Percentiles rank a stretch among this genome's conserved stretches.
Conservation (phyloP, 108 stramenopile species). For the Chaetoceros muelleri region DNA sequence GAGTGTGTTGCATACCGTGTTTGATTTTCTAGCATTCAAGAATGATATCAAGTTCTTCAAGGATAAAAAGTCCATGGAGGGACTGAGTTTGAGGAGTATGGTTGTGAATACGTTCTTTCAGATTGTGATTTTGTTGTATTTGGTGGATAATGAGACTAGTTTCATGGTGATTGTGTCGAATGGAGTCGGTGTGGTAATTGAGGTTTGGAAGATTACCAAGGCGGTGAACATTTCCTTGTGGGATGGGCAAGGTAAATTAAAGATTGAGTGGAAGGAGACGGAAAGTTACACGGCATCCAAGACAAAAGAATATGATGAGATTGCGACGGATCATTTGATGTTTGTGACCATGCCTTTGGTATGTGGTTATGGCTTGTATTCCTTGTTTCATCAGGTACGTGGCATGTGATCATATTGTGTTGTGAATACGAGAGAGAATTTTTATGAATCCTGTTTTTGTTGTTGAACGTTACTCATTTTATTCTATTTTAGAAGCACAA, state of each 20-base stretch:
- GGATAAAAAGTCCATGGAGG: slow-evolving; percentile 64
- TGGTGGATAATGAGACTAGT: slow-evolving; percentile 68
- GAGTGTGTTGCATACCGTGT: slow-evolving; percentile 57
- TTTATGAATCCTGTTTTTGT: no score
- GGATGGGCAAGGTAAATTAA: slow-evolving; percentile 13
- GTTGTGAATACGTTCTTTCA: slow-evolving; percentile 64
- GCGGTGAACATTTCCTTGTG: slow-evolving; percentile 32
- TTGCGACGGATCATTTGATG: slow-evolving; percentile 43
- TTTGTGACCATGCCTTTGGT: slow-evolving; percentile 65
- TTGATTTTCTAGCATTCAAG: slow-evolving; percentile 79
- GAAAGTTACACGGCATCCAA: slow-evolving; percentile 31
- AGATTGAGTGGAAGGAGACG: slow-evolving; percentile 45
- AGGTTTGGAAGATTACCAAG: slow-evolving; percentile 63
- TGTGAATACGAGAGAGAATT: no score
- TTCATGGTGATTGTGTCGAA: slow-evolving; percentile 58
- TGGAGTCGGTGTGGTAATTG: slow-evolving; percentile 61
- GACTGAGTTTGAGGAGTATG: slow-evolving; percentile 55
- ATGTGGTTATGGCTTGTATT: slow-evolving; percentile 53
- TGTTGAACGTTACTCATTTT: no score
- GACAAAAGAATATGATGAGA: slow-evolving; percentile 68
- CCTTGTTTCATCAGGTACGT: slow-evolving; percentile 50
- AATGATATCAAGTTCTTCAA: slow-evolving; percentile 82
- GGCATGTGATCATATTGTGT: no score
- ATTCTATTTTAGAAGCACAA: no score
- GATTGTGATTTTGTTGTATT: slow-evolving; percentile 64